phyloP scores from a whole-genome alignment of 805 yeast species.

The Kazachstania taianensis region DNA sequence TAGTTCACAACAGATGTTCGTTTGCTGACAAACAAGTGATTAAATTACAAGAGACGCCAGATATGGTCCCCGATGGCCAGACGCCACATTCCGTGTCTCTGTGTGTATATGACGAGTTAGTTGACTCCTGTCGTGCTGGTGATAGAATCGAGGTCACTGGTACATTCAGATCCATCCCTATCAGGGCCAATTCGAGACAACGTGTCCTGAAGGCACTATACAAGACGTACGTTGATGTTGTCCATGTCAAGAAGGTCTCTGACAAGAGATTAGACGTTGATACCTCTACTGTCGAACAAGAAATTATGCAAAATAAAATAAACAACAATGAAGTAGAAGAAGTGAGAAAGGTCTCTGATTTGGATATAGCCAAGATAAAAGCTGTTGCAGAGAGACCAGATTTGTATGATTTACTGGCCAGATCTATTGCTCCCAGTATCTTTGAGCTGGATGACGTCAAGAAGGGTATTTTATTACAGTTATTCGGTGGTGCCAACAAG shows the following conservation, averaged over 20 bases:
- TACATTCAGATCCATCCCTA: constrained; percentile 85
- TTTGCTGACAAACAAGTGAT: constrained; percentile 95
- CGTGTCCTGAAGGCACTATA: constrained; percentile 73
- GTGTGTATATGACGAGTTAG: constrained; percentile 92
- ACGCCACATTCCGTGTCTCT: constrained; percentile 94
- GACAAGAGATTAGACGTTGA: constrained; percentile 75
- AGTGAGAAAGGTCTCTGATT: constrained; percentile 53
- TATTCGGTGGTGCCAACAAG: constrained; percentile 94
- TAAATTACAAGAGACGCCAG: constrained; percentile 92
- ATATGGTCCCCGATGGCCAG: constrained; percentile 94
- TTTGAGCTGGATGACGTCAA: constrained; percentile 95
- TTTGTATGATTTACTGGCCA: constrained; percentile 72
- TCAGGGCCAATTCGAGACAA: constrained; percentile 75
- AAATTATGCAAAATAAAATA: constrained; percentile 39
- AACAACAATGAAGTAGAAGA: constrained; percentile 61
- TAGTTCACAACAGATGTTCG: constrained; percentile 83
- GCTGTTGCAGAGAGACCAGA: constrained; percentile 60
- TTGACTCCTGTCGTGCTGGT: constrained; percentile 92
- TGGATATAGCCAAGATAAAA: constrained; percentile 56
- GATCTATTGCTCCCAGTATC: constrained; percentile 94
- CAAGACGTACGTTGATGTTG: constrained; percentile 90
- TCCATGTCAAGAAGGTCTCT: constrained; percentile 82
- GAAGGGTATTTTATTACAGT: constrained; percentile 83
- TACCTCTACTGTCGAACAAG: constrained; percentile 45
- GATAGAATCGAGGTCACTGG: constrained; percentile 95